These are phyloP conservation scores for Pichia nanzhaoensis DNA, from an alignment of 805 yeast genomes.

Conservation along the genomic window DNA sequence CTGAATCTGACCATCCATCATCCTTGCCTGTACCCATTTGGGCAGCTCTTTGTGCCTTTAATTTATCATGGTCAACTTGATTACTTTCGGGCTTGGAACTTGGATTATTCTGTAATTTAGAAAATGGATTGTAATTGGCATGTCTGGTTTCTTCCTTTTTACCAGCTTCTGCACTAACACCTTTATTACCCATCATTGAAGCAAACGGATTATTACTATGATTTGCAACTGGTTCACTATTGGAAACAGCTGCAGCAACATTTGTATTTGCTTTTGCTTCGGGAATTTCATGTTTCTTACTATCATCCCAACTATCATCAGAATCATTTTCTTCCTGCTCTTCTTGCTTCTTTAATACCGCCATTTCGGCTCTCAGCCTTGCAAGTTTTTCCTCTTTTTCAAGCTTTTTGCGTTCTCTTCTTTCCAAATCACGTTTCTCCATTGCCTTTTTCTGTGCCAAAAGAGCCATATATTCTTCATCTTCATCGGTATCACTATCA, in stretches of 20 bases:
- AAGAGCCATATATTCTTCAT: conserved; percentile 38
- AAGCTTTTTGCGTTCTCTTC: conserved; percentile 42
- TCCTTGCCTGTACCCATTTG: conserved; percentile 51
- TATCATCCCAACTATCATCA: conserved; percentile 19
- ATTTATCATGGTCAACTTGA: conserved; percentile 46
- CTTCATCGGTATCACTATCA: conserved; percentile 36
- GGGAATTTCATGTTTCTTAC: not conserved
- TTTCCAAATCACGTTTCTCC: conserved; percentile 30
- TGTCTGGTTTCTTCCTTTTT: conserved; percentile 2
- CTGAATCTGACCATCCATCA: conserved; percentile 39
- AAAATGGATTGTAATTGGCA: conserved; percentile 48
- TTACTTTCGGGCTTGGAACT: conserved; percentile 18
- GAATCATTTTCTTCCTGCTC: conserved; percentile 36
- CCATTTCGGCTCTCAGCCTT: conserved; percentile 52
- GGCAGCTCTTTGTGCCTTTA: conserved; percentile 65
- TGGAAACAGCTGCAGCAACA: conserved; percentile 10
- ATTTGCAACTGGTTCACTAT: not conserved
- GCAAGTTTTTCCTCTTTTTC: conserved; percentile 58
- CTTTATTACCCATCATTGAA: conserved; percentile 8
- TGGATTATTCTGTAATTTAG: conserved; percentile 37
- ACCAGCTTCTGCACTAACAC: not conserved
- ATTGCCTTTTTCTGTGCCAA: conserved; percentile 42
- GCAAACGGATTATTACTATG: conserved; percentile 18
- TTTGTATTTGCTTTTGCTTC: conserved; percentile 9
- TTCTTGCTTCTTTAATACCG: conserved; percentile 39